Evolutionary conservation across 768 basidiomycete genomes (phyloP).

Genomic region (Lentinula lateritia): DNA sequence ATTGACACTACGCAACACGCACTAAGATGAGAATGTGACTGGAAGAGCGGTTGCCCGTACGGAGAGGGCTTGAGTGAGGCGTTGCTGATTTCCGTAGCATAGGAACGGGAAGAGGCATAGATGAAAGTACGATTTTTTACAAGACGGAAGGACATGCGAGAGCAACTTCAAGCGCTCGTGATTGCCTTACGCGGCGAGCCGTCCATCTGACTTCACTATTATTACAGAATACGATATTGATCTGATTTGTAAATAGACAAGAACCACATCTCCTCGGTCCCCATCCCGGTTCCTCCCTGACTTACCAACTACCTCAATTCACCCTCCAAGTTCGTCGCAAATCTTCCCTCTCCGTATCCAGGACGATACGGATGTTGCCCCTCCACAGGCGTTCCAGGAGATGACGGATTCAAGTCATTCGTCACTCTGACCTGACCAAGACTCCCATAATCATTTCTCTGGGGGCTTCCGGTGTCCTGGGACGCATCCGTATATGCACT

Average conservation of each 20-base stretch:
- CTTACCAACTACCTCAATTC: neutral
- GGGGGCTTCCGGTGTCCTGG: conserved; percentile 2
- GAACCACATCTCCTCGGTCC: no score
- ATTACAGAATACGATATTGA: no score
- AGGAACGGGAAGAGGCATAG: conserved; percentile 2
- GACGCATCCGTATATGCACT: conserved; percentile 1
- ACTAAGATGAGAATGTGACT: conserved; percentile 82
- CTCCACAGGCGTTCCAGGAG: neutral
- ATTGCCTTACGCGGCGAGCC: neutral
- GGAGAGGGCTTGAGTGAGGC: conserved; percentile 54
- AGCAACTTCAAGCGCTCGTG: neutral
- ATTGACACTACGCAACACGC: conserved; percentile 14
- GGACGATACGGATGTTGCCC: neutral
- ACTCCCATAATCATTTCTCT: conserved; percentile 4
- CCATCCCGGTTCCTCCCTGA: no score
- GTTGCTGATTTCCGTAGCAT: conserved; percentile 15
- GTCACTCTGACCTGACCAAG: conserved; percentile 5
- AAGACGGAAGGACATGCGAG: neutral
- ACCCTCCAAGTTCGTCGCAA: conserved; percentile 4
- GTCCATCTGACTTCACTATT: no score
- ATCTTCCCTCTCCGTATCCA: conserved; percentile 5
- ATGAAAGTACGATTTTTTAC: neutral
- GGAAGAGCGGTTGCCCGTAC: conserved; percentile 74
- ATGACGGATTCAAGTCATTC: neutral
- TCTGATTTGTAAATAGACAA: no score